Conservation (phyloP, 495 filamentous ascomycete species). For the Tuber melanosporum region DNA sequence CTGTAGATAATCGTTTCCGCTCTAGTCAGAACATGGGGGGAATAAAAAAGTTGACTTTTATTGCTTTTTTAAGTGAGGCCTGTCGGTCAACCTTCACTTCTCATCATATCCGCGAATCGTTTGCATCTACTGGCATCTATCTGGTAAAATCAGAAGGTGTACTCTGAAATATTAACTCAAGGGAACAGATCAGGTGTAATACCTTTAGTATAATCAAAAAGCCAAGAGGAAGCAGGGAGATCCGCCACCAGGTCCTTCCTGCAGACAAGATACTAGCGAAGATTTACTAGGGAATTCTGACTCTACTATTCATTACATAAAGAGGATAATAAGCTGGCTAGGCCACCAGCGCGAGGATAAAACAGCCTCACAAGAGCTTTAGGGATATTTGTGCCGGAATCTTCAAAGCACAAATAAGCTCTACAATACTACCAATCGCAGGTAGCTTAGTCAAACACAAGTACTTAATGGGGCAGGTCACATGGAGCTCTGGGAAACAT, state of each 20-base stretch:
- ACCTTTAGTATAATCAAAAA: too few relatives aligned
- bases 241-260: too few relatives aligned
- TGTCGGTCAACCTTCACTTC: background rate
- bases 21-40: background rate
- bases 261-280: too few relatives aligned
- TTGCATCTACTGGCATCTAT: background rate
- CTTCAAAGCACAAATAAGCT: too few relatives aligned
- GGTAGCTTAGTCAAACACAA: too few relatives aligned
- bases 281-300: too few relatives aligned
- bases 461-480: too few relatives aligned
- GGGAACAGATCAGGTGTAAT: too few relatives aligned
- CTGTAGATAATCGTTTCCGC: background rate
- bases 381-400: background rate
- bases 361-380: background rate
- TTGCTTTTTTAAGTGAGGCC: background rate
- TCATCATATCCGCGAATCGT: background rate
- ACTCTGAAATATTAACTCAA: too few relatives aligned
- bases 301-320: background rate
- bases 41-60: background rate
- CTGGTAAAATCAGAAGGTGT: background rate
- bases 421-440: too few relatives aligned
- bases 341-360: background rate
- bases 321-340: background rate
- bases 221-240: too few relatives aligned
- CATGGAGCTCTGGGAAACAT: too few relatives aligned